These are phyloP conservation scores for Amylocystis lapponica DNA, from an alignment of 768 basidiomycete genomes.

Conservation along the genomic window DNA sequence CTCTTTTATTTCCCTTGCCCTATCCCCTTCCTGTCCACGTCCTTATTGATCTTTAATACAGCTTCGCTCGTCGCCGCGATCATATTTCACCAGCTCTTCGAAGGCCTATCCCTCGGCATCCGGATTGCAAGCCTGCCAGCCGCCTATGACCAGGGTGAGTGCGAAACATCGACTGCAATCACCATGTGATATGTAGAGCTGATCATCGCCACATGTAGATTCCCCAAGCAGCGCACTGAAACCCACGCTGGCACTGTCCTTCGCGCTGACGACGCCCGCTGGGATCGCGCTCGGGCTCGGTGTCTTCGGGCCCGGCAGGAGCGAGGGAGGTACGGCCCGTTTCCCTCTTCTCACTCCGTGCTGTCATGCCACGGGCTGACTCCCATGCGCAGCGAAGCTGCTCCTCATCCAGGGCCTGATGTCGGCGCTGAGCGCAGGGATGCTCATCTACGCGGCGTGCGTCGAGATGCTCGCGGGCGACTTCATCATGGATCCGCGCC, in stretches of 20 bases:
- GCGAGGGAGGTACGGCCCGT: constrained; percentile 20
- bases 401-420: constrained; percentile 63
- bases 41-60: background rate
- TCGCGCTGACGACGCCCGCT: constrained; percentile 68
- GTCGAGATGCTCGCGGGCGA: constrained; percentile 88
- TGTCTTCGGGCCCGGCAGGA: constrained; percentile 32
- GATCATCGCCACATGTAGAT: constrained; percentile 1
- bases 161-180: no score
- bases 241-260: constrained; percentile 51
- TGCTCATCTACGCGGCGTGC: constrained; percentile 78
- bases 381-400: constrained; percentile 34
- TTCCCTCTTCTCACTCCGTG: background rate
- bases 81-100: constrained; percentile 79
- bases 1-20: background rate
- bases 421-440: constrained; percentile 77
- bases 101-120: constrained; percentile 78
- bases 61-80: constrained; percentile 72
- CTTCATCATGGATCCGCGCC: constrained; percentile 68
- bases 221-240: constrained; percentile 43
- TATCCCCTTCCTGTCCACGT: background rate
- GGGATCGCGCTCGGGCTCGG: constrained; percentile 60
- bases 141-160: constrained; percentile 8
- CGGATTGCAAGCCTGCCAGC: constrained; percentile 63
- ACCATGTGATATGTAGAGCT: no score
- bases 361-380: background rate